Evolutionary conservation across 1,139 yeast species (phyloP), one percentile per base, ranked within the genome.

Genomic region (Candida sp.): DNA sequence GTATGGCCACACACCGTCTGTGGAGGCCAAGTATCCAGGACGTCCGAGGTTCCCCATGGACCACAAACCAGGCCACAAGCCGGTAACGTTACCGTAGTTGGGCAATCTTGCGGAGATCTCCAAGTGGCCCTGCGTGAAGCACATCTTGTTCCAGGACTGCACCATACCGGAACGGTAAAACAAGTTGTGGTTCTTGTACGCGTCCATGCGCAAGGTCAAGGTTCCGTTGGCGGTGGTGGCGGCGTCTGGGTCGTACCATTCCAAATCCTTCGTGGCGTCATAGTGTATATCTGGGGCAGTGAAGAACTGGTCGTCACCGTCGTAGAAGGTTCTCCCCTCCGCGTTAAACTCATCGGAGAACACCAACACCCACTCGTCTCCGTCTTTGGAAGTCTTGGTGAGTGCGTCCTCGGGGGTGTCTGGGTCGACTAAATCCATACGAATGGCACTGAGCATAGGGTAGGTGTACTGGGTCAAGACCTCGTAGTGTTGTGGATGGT

Each of bases 61-160:
- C 97, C 96, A 90, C 50, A 89, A 65, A 71, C 96, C 96, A 1
- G 97, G 96, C 96, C 96, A 90, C 50, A 90, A 72, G 33, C 96
- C 96, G 5, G 84, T 76, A 28, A 85, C 75, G 51, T 80, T 72
- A 57, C 93, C 93, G 55, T 78, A 81, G 52, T 88, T 87, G 17
- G 96, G 94, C 54, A 90, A 69, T 57, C 81, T 77, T 0, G 90
- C 91, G 5, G 90, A 83, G 8, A 87, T 78, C 63, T 88, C 94
- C 32, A 90, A 60, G 43, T 75, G 66, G 4, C 96, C 96, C 66
- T 90, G 90, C 9, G 91, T 85, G 61, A 87, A 88, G 66, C 97
- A 90, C 62, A 90, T 54, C 65, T 86, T 82, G 67, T 90, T 90
- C 97, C 97, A 90, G 39, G 84, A 73, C 69, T 90, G 96, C 17